These are phyloP conservation scores for Tephrocybe rancida DNA, from an alignment of 768 basidiomycete species.

Conservation along the genomic window DNA sequence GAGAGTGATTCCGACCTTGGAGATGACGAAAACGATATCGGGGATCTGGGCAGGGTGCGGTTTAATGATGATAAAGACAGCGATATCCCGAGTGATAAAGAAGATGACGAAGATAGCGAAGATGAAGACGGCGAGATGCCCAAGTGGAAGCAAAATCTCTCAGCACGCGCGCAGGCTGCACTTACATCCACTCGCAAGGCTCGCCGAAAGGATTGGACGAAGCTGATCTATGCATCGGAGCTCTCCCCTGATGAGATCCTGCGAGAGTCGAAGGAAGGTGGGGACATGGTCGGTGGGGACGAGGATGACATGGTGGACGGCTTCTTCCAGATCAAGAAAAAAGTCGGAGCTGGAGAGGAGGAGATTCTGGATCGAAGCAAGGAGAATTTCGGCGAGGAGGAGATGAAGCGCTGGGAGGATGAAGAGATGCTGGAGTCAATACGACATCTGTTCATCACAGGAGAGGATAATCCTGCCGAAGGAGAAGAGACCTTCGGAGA, in stretches of 20 bases:
- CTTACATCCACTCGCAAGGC: slow-evolving; percentile 41
- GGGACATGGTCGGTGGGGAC: slow-evolving; percentile 19
- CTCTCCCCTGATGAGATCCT: slow-evolving; percentile 74
- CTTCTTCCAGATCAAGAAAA: slow-evolving; percentile 67
- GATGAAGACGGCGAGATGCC: slow-evolving; percentile 50
- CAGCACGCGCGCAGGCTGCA: slow-evolving; percentile 39
- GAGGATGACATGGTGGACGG: slow-evolving; percentile 55
- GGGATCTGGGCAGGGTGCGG: slow-evolving; percentile 25
- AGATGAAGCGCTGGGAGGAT: slow-evolving; percentile 78
- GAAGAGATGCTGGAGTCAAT: slow-evolving; percentile 87
- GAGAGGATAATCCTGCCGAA: slow-evolving; percentile 33
- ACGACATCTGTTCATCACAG: slow-evolving; percentile 89
- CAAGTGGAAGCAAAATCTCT: slow-evolving; percentile 75
- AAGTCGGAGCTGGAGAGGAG: slow-evolving; percentile 35
- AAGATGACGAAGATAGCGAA: slow-evolving; percentile 38
- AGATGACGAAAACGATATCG: slow-evolving; percentile 39
- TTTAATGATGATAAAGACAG: slow-evolving; percentile 49
- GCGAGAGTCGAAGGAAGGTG: slow-evolving; percentile 40
- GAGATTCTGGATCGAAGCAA: slow-evolving; percentile 74
- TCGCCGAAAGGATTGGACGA: slow-evolving; percentile 75
- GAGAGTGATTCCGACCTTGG: slow-evolving; percentile 79
- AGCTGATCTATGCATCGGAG: slow-evolving; percentile 75
- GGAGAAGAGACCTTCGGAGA: slow-evolving; percentile 36
- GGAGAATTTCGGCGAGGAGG: slow-evolving; percentile 48
- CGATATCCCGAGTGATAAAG: slow-evolving; percentile 50